Percentiles rank a stretch among this genome's conserved stretches.
Evolutionary conservation across 139 green algal genomes (phyloP).

Genomic region (Haematococcus lacustris): DNA sequence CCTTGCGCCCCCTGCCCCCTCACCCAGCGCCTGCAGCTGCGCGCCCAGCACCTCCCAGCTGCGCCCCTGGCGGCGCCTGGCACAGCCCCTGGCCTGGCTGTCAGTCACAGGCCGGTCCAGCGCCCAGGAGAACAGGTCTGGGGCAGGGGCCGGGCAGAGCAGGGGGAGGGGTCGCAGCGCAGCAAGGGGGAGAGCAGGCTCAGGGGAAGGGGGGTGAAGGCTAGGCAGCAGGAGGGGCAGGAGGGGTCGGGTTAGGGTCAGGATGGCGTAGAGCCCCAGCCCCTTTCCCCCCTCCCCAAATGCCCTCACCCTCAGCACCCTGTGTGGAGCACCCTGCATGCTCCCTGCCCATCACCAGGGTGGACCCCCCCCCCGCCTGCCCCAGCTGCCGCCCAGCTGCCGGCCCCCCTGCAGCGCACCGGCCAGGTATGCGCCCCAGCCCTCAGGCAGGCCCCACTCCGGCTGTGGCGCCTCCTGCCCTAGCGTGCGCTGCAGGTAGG

Average conservation of each 20-base stretch:
- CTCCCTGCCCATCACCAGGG: neutral
- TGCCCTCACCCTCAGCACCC: neutral
- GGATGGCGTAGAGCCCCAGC: neutral
- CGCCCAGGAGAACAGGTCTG: slow-evolving; percentile 66
- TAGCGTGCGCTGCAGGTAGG: slow-evolving; percentile 64
- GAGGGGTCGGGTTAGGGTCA: too few species aligned
- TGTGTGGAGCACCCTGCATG: neutral
- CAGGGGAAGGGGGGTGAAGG: neutral
- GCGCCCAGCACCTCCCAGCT: slow-evolving; percentile 71
- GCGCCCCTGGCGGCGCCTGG: slow-evolving; percentile 64
- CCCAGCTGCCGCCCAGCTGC: neutral
- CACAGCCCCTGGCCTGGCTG: slow-evolving; percentile 56
- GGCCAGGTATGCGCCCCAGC: slow-evolving; percentile 63
- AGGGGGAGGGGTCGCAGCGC: neutral
- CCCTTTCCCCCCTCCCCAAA: neutral
- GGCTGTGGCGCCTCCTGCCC: slow-evolving; percentile 58
- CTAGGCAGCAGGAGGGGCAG: neutral
- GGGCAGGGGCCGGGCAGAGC: neutral
- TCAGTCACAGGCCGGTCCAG: slow-evolving; percentile 34
- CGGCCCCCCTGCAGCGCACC: neutral
- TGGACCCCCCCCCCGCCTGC: neutral
- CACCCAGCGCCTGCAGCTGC: slow-evolving; percentile 54
- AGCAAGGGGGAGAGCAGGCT: neutral
- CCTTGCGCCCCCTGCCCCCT: neutral
- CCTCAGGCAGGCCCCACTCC: slow-evolving; percentile 62